Base-by-base conservation (phyloP, 2,329 filamentous ascomycete genomes). In the Cadophora sp. region DNA sequence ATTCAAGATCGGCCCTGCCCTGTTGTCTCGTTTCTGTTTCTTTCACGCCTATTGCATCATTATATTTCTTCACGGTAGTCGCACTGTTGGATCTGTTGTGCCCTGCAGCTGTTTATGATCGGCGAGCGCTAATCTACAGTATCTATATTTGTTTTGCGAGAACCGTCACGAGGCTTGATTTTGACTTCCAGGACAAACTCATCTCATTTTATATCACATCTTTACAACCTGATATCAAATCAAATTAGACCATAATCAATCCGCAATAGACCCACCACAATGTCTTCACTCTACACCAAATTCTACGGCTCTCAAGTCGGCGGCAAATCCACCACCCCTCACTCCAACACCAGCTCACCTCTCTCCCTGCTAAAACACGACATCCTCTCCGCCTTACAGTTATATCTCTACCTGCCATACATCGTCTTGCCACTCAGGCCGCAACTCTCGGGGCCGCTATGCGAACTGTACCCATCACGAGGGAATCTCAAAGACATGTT, bases 381-480 rank as follows among this genome's bases (percentile, higher is more conserved):
- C 68, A 71, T 83, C 51, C 55, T 72, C 24, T 77, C 82, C 6
- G 78, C 80, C 45, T 58, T 80, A 47, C 70, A 66, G 4, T 74
- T 77, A 51, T 68, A 75, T 20, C 73, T 72, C 66, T 74, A 77
- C 3, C 75, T 91, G 22, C 88, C 88, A 1, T 87, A 85, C 76
- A 80, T 91, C 43, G 64, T 92, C n/a, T 80, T 84, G 71, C 90
- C 90, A 0, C 53, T 89, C 8, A 77, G 75, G 16, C 84, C 88
- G 1, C 80, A 80, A 63, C 81, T 81, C 50, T 86, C 85, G 1
- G 85, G 81, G 16, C 72, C 82, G 59, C 79, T 91, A 56, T 88
- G 89, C 72, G 91, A 94, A 79, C 80, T 93, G 20, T 85, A 88
- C 67, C 83, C 83, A 0, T 89, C 85, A 0, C 66, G 73, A 16